Conservation (phyloP, 352 stramenopile genomes). For the Hyaloperonospora arabidopsidis region DNA sequence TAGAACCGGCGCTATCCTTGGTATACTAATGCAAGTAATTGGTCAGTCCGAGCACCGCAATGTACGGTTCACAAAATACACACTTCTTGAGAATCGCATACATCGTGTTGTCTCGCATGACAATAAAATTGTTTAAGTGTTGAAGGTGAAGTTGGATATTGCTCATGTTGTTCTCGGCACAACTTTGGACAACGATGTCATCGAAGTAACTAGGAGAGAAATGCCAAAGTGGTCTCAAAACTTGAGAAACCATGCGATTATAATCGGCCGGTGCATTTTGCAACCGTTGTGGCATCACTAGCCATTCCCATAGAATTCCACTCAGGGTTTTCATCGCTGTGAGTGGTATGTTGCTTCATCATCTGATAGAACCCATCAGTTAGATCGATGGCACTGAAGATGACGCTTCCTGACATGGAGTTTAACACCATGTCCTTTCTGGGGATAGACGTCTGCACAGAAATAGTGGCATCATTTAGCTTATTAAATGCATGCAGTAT, state of each 20-base stretch:
- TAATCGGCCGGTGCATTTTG: not conserved
- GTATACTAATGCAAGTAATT: slow-evolving; percentile 7
- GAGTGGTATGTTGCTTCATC: not conserved
- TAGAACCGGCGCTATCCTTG: not conserved
- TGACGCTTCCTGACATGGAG: not conserved
- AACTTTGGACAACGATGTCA: not conserved
- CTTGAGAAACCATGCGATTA: not conserved
- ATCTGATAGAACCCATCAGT: not conserved
- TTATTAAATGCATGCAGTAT: not conserved
- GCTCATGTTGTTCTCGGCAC: not conserved
- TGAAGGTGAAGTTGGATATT: slow-evolving; percentile 7
- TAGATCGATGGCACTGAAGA: not conserved
- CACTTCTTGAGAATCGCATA: slow-evolving; percentile 1
- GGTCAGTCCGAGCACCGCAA: slow-evolving; percentile 9
- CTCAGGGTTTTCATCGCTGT: not conserved
- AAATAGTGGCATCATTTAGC: not conserved
- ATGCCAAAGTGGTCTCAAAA: not conserved
- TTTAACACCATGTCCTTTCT: not conserved
- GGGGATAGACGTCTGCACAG: not conserved
- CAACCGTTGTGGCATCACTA: not conserved
- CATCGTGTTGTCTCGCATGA: slow-evolving; percentile 1
- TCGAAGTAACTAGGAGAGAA: not conserved
- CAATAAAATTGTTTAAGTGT: slow-evolving; percentile 15
- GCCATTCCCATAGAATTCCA: too few species aligned
- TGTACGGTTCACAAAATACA: not conserved